A percentile compares a stretch with the other conserved stretches of the same genome.
Conservation (phyloP, 768 basidiomycete species). For the Kwoniella dendrophila region DNA sequence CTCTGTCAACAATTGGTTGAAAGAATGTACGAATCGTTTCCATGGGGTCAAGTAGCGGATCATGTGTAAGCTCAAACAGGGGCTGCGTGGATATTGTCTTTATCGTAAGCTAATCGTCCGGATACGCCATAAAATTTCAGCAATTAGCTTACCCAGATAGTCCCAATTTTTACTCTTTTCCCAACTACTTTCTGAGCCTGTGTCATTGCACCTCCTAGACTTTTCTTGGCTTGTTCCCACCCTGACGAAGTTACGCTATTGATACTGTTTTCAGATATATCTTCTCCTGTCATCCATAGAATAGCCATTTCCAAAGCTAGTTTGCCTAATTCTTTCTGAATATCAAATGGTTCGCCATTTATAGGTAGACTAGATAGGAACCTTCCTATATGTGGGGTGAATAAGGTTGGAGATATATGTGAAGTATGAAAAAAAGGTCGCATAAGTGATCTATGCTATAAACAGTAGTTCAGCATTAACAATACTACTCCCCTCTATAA, state of each 20-base stretch:
- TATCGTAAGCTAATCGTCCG: too few relatives aligned
- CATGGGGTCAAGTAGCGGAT: slow-evolving; percentile 44
- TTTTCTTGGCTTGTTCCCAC: slow-evolving; percentile 18
- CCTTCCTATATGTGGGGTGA: slow-evolving; percentile 30
- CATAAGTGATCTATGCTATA: slow-evolving; percentile 47
- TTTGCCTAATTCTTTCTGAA: slow-evolving; percentile 32
- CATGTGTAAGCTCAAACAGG: slow-evolving; percentile 41
- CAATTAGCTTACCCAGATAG: slow-evolving; percentile 41
- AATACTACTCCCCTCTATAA: neutral
- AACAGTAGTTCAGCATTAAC: neutral
- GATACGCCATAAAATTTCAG: too few relatives aligned
- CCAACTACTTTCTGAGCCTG: slow-evolving; percentile 42
- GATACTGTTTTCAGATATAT: neutral
- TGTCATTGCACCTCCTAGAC: slow-evolving; percentile 33
- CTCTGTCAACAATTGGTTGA: slow-evolving; percentile 37
- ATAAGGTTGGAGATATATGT: slow-evolving; percentile 36
- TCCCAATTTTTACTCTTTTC: slow-evolving; percentile 49
- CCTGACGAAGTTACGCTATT: neutral
- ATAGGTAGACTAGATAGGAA: slow-evolving; percentile 24
- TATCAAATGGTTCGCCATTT: slow-evolving; percentile 31
- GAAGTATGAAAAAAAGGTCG: slow-evolving; percentile 51
- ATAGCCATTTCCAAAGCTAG: slow-evolving; percentile 43
- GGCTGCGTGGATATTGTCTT: slow-evolving; percentile 26
- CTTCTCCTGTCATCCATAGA: slow-evolving; percentile 46
- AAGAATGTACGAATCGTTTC: slow-evolving; percentile 39